phyloP scores from a whole-genome alignment of 228 moss, liverwort and hornwort genomes.

The Sphagnum magellanicum region DNA sequence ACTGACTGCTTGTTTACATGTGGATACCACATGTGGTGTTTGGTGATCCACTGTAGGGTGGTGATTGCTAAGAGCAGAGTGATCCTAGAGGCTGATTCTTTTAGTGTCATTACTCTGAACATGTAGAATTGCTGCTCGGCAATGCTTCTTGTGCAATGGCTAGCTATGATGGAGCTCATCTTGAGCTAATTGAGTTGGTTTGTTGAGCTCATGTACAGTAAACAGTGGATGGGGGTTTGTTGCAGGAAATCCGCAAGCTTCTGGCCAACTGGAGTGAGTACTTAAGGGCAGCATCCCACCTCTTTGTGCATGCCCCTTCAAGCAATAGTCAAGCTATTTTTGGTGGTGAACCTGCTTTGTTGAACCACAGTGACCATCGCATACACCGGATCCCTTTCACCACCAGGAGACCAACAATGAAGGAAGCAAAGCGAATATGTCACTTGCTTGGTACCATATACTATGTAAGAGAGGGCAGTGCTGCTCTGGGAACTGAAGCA shows the following conservation, averaged over 20 bases:
- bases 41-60: no score
- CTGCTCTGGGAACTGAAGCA: constrained; percentile 14
- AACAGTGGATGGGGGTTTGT: constrained; percentile 22
- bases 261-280: constrained; percentile 69
- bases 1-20: no score
- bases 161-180: no score
- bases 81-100: no score
- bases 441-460: constrained; percentile 55
- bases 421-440: constrained; percentile 86
- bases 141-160: no score
- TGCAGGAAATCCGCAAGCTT: constrained; percentile 86
- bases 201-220: constrained; percentile 10
- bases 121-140: no score
- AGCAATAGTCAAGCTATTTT: constrained; percentile 84
- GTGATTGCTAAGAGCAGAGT: no score
- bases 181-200: background rate
- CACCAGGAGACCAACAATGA: constrained; percentile 86
- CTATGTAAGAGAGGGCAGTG: constrained; percentile 26
- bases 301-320: constrained; percentile 93
- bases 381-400: constrained; percentile 91
- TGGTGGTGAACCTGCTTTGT: constrained; percentile 67
- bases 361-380: constrained; percentile 70
- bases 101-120: no score
- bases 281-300: constrained; percentile 75
- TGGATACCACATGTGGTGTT: no score